Evolutionary conservation across 495 filamentous ascomycete species (phyloP), one percentile per base, ranked within the genome.

Genomic region (Penicillium macrosclerotiorum): DNA sequence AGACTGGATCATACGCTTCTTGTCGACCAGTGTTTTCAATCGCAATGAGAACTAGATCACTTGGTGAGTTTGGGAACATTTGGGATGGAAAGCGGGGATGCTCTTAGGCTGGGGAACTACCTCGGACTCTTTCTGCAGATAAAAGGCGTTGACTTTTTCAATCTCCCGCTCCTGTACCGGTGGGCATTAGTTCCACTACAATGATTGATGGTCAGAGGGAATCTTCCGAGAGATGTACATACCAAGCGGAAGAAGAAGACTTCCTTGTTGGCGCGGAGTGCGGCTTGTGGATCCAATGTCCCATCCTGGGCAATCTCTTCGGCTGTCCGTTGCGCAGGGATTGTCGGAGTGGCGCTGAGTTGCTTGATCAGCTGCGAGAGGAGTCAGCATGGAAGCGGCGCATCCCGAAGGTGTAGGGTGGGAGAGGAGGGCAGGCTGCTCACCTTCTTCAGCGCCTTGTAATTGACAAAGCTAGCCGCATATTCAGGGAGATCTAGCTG

Each of bases 401-500:
- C 5, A n/a, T n/a, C 22, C 19, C 9, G 18, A n/a, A 18, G 1
- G 25, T 9, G 8, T 16, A 29, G 2, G 24, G 30, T 4, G 12
- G 29, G 32, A 24, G 22, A 14, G 18, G 29, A 8, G n/a, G 20
- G 32, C 8, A 19, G 9, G 24, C 26, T 35, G 52, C 40, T 22
- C 38, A 96, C 93, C 86, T 97, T 96, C 69, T 98, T 98, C 51
- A 98, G 76, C 43, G 89, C 92, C 73, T 98, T 98, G 74, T 98
- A 98, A 71, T 98, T 96, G 39, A 97, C 91, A 64, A 98, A 97
- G 70, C 89, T 95, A 38, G 92, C 89, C 36, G 92, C 93, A 85
- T 98, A 98, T 78, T 98, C 93, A 26, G 93, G 93, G 25, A 98
- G 88, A 68, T 98, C 93, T 57, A 98, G 89, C 75, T 97, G 92